Base-by-base conservation (phyloP, 495 filamentous ascomycete genomes). In the Talaromyces thailandensis region DNA sequence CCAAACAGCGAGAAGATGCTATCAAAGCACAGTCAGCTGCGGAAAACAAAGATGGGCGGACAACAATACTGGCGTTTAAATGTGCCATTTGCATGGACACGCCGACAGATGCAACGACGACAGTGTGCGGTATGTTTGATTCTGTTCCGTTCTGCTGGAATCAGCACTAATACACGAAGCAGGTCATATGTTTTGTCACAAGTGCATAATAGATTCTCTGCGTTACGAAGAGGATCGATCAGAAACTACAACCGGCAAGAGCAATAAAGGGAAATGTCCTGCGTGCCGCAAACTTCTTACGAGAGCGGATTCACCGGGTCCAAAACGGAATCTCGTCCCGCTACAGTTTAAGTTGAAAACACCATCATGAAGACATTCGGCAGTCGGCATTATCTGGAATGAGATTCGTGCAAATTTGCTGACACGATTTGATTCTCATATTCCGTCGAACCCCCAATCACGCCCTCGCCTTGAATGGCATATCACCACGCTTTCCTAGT, bases 81-180 rank as follows among this genome's bases (percentile, higher is more conserved):
- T 96, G 92, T 64, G 87, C 92, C 29, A 91, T 96, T 57, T 96
- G 92, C 76, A 87, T 96, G 85, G 92, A 95, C 59, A 81, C 83
- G 45, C 84, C 82, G 3, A 87, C 80, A 21, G 80, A 88, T 68
- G 70, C 93, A 64, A 93, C 89, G 1, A 86, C 86, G 48, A 96
- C 92, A 2, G 79, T 87, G 65, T 96, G 92, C 71, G 92, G 92
- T 94, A 85, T 70, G 88, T 81, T 6, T 28, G 52, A 51, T 12
- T 59, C 32, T 64, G 37, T 29, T 64, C 24, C 14, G 7, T 11
- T 56, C n/a, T 32, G 62, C 18, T 29, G 31, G 12, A 18, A 51
- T 12, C 14, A 57, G 25, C 43, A 29, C 12, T 45, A 61, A 60
- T 58, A 18, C 48, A n/a, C 37, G 35, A 24, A 51, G 69, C 50